Percentiles rank a stretch among this genome's conserved stretches.
Conservation (phyloP, 495 filamentous ascomycete species). For the Neurospora hispaniola region DNA sequence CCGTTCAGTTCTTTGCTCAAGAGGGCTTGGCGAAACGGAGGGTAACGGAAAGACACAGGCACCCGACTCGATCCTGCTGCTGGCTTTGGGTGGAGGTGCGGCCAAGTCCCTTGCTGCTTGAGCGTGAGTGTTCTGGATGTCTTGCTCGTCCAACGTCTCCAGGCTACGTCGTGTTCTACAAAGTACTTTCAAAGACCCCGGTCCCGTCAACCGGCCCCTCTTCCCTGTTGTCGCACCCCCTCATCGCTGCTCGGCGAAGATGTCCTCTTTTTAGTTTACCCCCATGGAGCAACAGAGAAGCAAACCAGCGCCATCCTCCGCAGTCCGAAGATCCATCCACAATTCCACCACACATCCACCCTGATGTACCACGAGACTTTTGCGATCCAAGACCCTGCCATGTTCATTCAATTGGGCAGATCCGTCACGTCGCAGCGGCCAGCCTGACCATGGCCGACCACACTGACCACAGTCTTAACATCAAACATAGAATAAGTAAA, state of each 20-base stretch:
- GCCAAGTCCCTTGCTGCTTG: neutral
- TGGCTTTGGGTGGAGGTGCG: neutral
- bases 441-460: constrained; percentile 12
- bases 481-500: constrained; percentile 18
- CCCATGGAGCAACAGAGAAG: neutral
- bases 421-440: constrained; percentile 7
- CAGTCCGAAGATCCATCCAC: constrained; percentile 12
- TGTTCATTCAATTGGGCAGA: constrained; percentile 14
- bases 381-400: constrained; percentile 8
- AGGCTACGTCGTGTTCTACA: constrained; percentile 3
- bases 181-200: constrained; percentile 16
- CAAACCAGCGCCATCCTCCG: neutral
- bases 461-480: constrained; percentile 8
- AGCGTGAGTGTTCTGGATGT: neutral
- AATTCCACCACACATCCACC: constrained; percentile 16
- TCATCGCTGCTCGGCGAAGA: constrained; percentile 10
- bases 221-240: constrained; percentile 13
- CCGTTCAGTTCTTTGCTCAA: neutral
- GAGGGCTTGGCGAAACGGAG: neutral
- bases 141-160: constrained; percentile 7
- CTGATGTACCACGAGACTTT: constrained; percentile 18
- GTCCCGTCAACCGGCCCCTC: constrained; percentile 15
- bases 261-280: constrained; percentile 1
- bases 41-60: neutral
- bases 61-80: neutral